Evolutionary conservation across 1,139 yeast species (phyloP).

Genomic region (Trichomonascaceae sp.): DNA sequence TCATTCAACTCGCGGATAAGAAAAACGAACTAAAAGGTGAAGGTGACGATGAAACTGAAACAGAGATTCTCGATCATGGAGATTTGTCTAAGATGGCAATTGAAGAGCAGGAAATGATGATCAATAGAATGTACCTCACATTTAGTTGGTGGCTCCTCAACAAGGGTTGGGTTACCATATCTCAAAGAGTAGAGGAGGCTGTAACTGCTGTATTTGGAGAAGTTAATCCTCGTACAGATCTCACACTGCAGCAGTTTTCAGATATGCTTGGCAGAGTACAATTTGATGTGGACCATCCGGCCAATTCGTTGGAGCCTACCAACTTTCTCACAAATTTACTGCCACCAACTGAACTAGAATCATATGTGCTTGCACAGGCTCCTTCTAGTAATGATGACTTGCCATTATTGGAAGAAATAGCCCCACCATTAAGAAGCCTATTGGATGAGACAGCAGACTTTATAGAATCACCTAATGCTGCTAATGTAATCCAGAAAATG

Average conservation of each 20-base stretch:
- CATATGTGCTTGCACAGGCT: constrained; percentile 35
- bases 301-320: neutral
- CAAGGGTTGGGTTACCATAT: constrained; percentile 67
- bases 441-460: constrained; percentile 50
- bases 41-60: constrained; percentile 18
- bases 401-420: constrained; percentile 10
- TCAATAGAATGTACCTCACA: constrained; percentile 80
- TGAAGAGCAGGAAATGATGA: constrained; percentile 29
- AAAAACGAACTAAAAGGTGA: constrained; percentile 22
- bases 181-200: constrained; percentile 47
- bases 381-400: constrained; percentile 18
- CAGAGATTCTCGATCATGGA: constrained; percentile 26
- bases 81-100: constrained; percentile 24
- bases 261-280: constrained; percentile 42
- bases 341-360: constrained; percentile 39
- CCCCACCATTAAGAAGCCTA: constrained; percentile 30
- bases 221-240: constrained; percentile 66
- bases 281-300: constrained; percentile 33
- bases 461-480: constrained; percentile 39
- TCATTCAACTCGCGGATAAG: constrained; percentile 57
- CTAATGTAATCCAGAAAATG: constrained; percentile 35
- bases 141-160: constrained; percentile 93
- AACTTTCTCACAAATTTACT: constrained; percentile 31
- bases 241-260: constrained; percentile 56
- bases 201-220: constrained; percentile 58